phyloP scores from a whole-genome alignment of 129 eudicot species.

The Mikania micrantha region DNA sequence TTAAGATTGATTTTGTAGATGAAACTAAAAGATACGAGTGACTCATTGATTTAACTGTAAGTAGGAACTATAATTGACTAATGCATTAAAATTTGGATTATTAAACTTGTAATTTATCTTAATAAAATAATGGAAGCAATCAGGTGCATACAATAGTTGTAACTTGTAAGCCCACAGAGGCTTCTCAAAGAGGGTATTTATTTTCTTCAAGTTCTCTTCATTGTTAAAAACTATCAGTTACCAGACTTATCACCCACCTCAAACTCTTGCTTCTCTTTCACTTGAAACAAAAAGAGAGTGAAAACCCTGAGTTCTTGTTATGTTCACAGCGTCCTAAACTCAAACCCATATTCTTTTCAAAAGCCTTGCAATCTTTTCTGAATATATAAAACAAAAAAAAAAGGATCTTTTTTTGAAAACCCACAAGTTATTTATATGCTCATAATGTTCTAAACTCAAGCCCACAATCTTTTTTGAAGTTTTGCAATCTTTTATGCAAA shows the following conservation, averaged over 20 bases:
- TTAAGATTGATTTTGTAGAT: too few species aligned
- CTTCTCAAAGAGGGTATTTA: conserved; percentile 3
- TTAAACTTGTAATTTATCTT: too few species aligned
- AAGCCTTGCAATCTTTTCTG: neutral
- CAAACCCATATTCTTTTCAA: conserved; percentile 13
- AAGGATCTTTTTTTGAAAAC: neutral
- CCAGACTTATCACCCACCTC: too few species aligned
- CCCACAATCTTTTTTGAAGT: conserved; percentile 3
- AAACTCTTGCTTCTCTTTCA: neutral
- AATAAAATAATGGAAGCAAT: conserved; percentile 13
- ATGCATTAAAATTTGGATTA: too few species aligned
- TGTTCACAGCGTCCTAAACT: conserved; percentile 10
- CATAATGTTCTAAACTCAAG: conserved; percentile 19
- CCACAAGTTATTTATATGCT: neutral
- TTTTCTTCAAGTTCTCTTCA: too few species aligned
- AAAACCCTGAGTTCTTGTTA: neutral
- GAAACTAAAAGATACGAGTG: too few species aligned
- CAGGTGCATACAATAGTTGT: conserved; percentile 15
- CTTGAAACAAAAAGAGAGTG: neutral
- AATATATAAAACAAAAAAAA: neutral
- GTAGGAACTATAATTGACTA: too few species aligned
- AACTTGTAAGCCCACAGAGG: conserved; percentile 2
- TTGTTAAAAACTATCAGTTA: too few species aligned
- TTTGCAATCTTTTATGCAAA: conserved; percentile 1
- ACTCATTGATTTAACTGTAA: too few species aligned